These are phyloP conservation scores for Reticulascus tulasneorum DNA, from an alignment of 2,329 filamentous ascomycete species.

Conservation along the genomic window DNA sequence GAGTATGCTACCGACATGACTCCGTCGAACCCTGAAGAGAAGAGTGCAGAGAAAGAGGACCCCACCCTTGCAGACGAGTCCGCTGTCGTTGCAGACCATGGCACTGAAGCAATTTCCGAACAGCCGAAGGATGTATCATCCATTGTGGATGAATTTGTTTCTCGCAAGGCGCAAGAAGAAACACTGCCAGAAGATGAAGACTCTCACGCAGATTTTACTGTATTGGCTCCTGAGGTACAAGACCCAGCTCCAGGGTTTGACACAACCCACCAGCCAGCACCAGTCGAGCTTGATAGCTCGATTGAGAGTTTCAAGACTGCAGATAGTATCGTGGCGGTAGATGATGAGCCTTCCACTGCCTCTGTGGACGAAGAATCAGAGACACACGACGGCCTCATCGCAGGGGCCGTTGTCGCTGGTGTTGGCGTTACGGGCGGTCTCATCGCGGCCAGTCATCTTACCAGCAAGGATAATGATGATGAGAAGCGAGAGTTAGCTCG, in stretches of 20 bases:
- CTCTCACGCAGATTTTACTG: too few relatives aligned
- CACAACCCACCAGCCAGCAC: too few relatives aligned
- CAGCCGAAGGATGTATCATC: background rate
- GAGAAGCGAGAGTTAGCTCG: too few relatives aligned
- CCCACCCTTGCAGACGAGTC: constrained; percentile 8
- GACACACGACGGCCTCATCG: background rate
- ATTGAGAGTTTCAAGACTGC: too few relatives aligned
- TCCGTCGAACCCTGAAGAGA: too few relatives aligned
- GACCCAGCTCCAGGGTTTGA: background rate
- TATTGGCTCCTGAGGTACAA: background rate
- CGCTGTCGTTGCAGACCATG: constrained; percentile 1
- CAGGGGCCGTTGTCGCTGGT: constrained; percentile 2
- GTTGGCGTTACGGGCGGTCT: constrained; percentile 2
- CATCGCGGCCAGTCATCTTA: background rate
- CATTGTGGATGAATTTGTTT: background rate
- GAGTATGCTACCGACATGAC: too few relatives aligned
- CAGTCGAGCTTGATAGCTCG: too few relatives aligned
- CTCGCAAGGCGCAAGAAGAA: background rate
- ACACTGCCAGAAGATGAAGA: background rate
- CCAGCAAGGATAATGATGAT: background rate
- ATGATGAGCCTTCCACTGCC: background rate
- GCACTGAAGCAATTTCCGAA: background rate
- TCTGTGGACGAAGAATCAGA: background rate
- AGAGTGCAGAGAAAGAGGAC: too few relatives aligned
- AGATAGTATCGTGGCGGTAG: background rate